Evolutionary conservation across 768 basidiomycete genomes (phyloP).

Genomic region (Collybia mongolica): DNA sequence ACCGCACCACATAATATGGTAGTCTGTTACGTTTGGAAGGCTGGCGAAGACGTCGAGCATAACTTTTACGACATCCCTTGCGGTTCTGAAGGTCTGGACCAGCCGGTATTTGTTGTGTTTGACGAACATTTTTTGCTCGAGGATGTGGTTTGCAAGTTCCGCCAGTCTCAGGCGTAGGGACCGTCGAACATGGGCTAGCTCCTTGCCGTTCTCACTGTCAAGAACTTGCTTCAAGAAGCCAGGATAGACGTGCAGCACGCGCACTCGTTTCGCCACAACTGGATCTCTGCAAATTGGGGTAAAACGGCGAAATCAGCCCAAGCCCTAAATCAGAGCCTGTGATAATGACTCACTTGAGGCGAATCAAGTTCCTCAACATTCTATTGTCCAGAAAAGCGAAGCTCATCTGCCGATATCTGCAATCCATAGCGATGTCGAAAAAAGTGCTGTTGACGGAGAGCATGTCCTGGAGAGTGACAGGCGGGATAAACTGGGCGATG

Average conservation of each 20-base stretch:
- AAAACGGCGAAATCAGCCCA: too few species aligned
- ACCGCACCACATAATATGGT: constrained; percentile 50
- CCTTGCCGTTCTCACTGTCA: constrained; percentile 21
- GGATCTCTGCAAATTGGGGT: constrained; percentile 35
- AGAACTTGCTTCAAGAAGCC: constrained; percentile 43
- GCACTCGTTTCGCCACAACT: constrained; percentile 44
- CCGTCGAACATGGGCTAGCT: background rate
- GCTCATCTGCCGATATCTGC: constrained; percentile 45
- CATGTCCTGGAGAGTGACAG: constrained; percentile 14
- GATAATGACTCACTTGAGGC: constrained; percentile 32
- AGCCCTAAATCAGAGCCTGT: too few species aligned
- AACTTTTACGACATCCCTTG: constrained; percentile 36
- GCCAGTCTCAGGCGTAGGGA: constrained; percentile 27
- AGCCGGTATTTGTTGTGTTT: constrained; percentile 25
- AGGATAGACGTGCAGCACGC: constrained; percentile 47
- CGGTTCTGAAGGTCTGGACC: constrained; percentile 26
- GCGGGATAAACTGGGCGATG: constrained; percentile 26
- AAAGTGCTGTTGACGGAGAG: constrained; percentile 24
- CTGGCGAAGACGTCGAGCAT: constrained; percentile 42
- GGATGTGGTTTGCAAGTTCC: constrained; percentile 31
- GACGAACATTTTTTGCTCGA: constrained; percentile 26
- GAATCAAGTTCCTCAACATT: constrained; percentile 39
- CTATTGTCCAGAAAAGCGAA: constrained; percentile 46
- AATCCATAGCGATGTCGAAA: constrained; percentile 39
- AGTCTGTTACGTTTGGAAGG: constrained; percentile 45